Percentiles rank a stretch among this genome's conserved stretches.
Evolutionary conservation across 345 rosid species (phyloP).

Genomic region (Brassica cretica): DNA sequence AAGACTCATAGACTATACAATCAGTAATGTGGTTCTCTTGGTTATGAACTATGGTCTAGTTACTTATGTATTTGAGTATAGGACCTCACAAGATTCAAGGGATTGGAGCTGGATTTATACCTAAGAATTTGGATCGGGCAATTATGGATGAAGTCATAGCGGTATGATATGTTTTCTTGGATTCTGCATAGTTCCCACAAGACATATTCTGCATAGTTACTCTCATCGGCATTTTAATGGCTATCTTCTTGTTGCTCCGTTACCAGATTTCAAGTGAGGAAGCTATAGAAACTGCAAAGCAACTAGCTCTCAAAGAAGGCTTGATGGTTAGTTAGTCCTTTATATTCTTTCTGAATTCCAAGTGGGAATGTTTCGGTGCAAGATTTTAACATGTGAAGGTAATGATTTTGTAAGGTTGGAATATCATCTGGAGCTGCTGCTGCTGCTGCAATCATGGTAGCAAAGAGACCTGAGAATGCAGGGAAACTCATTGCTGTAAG

Average conservation of each 20-base stretch:
- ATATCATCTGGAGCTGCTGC: slow-evolving; percentile 62
- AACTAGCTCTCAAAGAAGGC: slow-evolving; percentile 93
- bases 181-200: not conserved
- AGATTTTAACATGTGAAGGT: not conserved
- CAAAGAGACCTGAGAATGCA: slow-evolving; percentile 53
- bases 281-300: slow-evolving; percentile 90
- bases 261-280: slow-evolving; percentile 54
- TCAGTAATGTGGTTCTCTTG: not conserved
- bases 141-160: slow-evolving; percentile 79
- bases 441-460: slow-evolving; percentile 48
- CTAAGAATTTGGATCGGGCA: slow-evolving; percentile 70
- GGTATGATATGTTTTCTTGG: slow-evolving; percentile 41
- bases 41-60: not conserved
- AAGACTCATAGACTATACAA: slow-evolving; percentile 21
- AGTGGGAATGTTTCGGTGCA: not conserved
- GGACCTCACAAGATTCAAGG: slow-evolving; percentile 99
- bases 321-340: slow-evolving; percentile 82
- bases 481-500: slow-evolving; percentile 63
- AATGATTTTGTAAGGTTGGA: slow-evolving; percentile 39
- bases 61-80: slow-evolving; percentile 37
- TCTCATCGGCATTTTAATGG: not conserved
- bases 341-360: not conserved
- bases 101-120: slow-evolving; percentile 97
- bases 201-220: not conserved
- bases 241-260: not conserved